Base-by-base conservation (phyloP, 208 protist genomes). In the Trypanosoma avium region DNA sequence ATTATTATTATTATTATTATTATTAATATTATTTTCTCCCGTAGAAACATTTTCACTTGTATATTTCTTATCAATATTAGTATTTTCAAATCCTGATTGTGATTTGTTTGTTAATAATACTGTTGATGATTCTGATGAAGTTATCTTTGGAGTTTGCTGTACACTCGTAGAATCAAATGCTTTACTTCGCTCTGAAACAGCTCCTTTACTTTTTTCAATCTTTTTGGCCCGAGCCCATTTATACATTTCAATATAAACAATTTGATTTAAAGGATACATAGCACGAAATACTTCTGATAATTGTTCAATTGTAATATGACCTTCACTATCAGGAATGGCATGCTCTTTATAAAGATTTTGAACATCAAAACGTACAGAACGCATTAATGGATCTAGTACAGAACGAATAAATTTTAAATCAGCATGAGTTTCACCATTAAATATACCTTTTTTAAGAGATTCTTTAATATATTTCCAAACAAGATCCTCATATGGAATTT, bases 401-500 rank as follows among this genome's bases (percentile, higher is more conserved):
- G 63, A 54, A 21, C 63, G 63, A 9, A 69, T 17, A 0, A 27
- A n/a, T 19, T 69, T 69, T 1, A 61, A 35, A 38, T 69, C 63
- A 6, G 46, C 27, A n/a, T 26, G 21, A 29, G 59, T 38, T 22
- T 60, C 50, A 61, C 50, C 52, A 27, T 60, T 60, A 54, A 69
- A 69, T 45, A 69, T 1, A 42, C 47, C 47, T 1, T 24, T 53
- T 40, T 47, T 52, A 35, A 61, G 47, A 26, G 55, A 38, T 32
- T 52, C 63, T 40, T 33, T 52, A 21, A 69, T 61, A 35, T 61
- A 69, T 17, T 54, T 61, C 63, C 63, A 69, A 9, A 61, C 50
- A 5, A 69, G n/a, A 32, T 69, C 63, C 21, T 69, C 63, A 40
- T 69, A 69, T 6, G 42, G 30, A 27, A 61, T 49, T 26, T 43